Base-by-base conservation (phyloP, 129 eudicot genomes). In the Arctium lappa region DNA sequence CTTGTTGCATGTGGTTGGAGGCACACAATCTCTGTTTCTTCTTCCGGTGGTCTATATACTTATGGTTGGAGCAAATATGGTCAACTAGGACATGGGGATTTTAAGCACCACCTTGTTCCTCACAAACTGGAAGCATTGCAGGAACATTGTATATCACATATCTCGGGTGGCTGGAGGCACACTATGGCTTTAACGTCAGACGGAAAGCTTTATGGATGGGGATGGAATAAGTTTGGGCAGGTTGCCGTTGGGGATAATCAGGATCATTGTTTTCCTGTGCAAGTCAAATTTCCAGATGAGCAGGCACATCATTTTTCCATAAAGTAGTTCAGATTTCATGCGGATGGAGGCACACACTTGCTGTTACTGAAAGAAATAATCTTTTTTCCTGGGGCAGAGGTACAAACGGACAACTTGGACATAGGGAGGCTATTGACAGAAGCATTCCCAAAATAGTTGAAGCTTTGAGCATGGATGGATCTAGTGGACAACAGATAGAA, bases 161-260 rank as follows among this genome's bases (percentile, higher is more conserved):
- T 96, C 81, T 90, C 98, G 48, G 99, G 99, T 88, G 99, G 99
- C 62, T 96, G 99, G 99, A 90, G 99, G 85, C 99, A 96, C 82
- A 93, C 98, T 30, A 96, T 96, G 99, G 99, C 99, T 29, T 72
- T 93, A 74, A 90, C 97, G 32, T 86, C 89, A 84, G 91, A 96
- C 15, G 99, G 99, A 38, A 91, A 89, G 84, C 97, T 96, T 63
- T 96, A 88, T 79, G 99, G 98, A 60, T 96, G 99, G 99, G 99
- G 99, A 77, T 96, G 99, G 99, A 96, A 96, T 78, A 96, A 96
- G 99, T 96, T 96, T 86, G 99, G 99, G 85, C 99, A 96, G 83
- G 97, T 96, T 77, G 99, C 98, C 53, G 96, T 87, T 50, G 99
- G 97, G 30, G 96, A 93, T 85, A 91, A 90, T 83, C 77, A 84